Evolutionary conservation across 768 basidiomycete species (phyloP), one percentile per base, ranked within the genome.

Genomic region (Auricularia sp.): DNA sequence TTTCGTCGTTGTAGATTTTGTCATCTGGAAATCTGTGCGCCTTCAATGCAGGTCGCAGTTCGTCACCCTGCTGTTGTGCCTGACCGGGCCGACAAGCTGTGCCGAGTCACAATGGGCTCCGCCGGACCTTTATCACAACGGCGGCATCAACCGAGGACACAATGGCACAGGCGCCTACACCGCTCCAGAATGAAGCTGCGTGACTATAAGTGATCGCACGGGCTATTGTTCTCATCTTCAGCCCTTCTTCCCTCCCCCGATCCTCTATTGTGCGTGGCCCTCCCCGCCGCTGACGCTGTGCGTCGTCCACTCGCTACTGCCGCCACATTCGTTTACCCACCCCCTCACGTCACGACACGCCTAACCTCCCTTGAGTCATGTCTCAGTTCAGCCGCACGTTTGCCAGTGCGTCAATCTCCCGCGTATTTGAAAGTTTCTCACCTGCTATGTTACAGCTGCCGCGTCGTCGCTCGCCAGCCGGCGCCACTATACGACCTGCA

Each of bases 301-400:
- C 56, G 56, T 59, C 56, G 56, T 59, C 56, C 56, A 59, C 34
- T 59, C 56, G 56, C 56, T 59, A 59, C 29, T 34, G 18, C 7
- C 23, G 8, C 23, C 56, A 59, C 56, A 59, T 59, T 59, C 56
- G 56, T 59, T 59, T 35, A 59, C 56, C 53, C 23, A 59, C 18
- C 29, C 23, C 56, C 29, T 35, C 56, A 59, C 56, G 11, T 59
- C 56, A 33, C 34, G 56, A 29, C 5, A 23, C 14, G 23, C 34
- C 5, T 18, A 10, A 8, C 47, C 6, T 6, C 47, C 11, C 18
- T 18, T 18, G 11, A 14, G 8, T 34, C 23, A 59, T 59, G 56
- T 59, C 56, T 6, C 56, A 59, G 56, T 59, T 59, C 56, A 35
- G 56, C 34, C 56, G 56, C 56, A 59, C 54, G 14, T 56, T 59